Evolutionary conservation across 2,329 filamentous ascomycete species (phyloP).

Genomic region (Exophiala sp.): DNA sequence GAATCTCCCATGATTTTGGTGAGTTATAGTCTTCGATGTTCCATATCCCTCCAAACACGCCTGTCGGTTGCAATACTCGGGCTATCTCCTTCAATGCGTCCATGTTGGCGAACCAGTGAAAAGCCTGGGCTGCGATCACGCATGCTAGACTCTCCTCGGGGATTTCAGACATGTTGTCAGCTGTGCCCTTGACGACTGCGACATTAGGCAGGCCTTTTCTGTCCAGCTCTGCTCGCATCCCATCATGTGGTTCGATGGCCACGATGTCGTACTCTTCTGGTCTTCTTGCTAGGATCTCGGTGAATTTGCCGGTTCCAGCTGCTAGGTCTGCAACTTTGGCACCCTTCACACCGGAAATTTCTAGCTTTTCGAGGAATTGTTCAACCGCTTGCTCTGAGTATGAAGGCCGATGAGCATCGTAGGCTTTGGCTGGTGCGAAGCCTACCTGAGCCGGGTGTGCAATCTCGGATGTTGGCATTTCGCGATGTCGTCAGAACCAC

Average conservation of each 20-base stretch:
- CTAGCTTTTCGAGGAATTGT: constrained; percentile 55
- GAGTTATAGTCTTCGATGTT: constrained; percentile 73
- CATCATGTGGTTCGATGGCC: constrained; percentile 61
- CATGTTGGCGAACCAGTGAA: constrained; percentile 64
- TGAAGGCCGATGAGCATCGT: constrained; percentile 66
- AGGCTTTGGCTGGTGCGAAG: constrained; percentile 62
- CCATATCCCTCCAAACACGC: constrained; percentile 66
- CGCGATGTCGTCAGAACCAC: neutral
- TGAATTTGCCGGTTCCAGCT: constrained; percentile 69
- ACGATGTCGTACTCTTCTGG: constrained; percentile 59
- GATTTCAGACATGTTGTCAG: constrained; percentile 49
- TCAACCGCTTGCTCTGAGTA: constrained; percentile 60
- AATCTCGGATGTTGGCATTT: constrained; percentile 11
- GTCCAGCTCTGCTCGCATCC: constrained; percentile 62
- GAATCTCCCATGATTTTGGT: constrained; percentile 53
- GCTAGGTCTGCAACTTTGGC: constrained; percentile 55
- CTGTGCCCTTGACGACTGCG: constrained; percentile 55
- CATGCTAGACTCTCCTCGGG: constrained; percentile 61
- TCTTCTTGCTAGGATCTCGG: constrained; percentile 57
- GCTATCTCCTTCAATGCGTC: constrained; percentile 64
- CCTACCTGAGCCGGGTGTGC: constrained; percentile 42
- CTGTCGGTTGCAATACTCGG: constrained; percentile 59
- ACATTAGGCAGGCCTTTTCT: constrained; percentile 58
- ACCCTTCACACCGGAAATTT: constrained; percentile 45
- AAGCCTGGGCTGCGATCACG: constrained; percentile 64